These are phyloP conservation scores for Priceomyces haplophilus DNA, from an alignment of 805 yeast species.

Conservation along the genomic window DNA sequence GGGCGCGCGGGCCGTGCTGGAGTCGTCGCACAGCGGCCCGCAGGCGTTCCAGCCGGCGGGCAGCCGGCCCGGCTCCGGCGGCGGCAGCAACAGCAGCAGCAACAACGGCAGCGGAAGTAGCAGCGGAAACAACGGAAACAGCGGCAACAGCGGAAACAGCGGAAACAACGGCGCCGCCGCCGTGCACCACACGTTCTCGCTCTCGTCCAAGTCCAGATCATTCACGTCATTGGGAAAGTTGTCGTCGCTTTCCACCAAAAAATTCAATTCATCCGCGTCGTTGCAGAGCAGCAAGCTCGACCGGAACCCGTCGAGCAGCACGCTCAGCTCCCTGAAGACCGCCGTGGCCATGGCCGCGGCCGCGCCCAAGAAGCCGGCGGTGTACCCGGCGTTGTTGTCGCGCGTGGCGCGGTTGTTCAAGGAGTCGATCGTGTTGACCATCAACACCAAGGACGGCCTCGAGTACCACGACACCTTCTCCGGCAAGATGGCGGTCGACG, in stretches of 20 bases:
- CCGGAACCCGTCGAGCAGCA: slow-evolving; percentile 26
- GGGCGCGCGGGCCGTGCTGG: slow-evolving; percentile 6
- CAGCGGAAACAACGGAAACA: no score
- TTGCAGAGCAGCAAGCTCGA: slow-evolving; percentile 26
- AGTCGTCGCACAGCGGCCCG: slow-evolving; percentile 8
- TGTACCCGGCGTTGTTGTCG: slow-evolving; percentile 87
- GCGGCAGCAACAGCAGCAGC: no score
- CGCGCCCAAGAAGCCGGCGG: slow-evolving; percentile 56
- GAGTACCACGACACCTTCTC: slow-evolving; percentile 91
- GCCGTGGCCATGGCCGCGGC: slow-evolving; percentile 40
- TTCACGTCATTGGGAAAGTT: slow-evolving; percentile 40
- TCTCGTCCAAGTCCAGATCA: slow-evolving; percentile 40
- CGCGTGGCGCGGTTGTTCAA: slow-evolving; percentile 77
- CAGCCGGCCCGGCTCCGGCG: slow-evolving; percentile 15
- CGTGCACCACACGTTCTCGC: slow-evolving; percentile 34
- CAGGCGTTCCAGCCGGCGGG: slow-evolving; percentile 9
- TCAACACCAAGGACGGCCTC: slow-evolving; percentile 84
- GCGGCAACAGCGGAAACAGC: no score
- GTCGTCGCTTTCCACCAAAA: slow-evolving; percentile 41
- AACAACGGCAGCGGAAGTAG: no score
- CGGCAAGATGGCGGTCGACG: slow-evolving; percentile 90
- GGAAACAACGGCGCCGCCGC: no score
- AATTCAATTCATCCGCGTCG: slow-evolving; percentile 33
- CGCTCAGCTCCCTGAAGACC: slow-evolving; percentile 39
- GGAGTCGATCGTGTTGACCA: slow-evolving; percentile 65